Evolutionary conservation across 495 filamentous ascomycete genomes (phyloP), one percentile per base, ranked within the genome.

Genomic region (Talaromyces liani): DNA sequence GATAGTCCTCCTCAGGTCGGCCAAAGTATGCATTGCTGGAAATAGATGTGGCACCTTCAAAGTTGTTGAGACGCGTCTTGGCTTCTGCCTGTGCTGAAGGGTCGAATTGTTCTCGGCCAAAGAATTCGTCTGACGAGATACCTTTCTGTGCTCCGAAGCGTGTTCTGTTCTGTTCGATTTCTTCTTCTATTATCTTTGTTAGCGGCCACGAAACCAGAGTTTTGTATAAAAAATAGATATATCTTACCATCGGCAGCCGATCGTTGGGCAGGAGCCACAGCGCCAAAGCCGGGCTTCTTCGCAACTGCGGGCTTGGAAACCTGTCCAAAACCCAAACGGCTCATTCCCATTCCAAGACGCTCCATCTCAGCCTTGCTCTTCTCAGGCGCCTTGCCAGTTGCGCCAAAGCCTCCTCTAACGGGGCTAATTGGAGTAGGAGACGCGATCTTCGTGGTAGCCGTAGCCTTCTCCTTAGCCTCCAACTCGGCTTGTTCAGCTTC

Each of bases 51-150:
- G 94, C 94, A 54, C 94, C 91, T 72, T 98, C 94, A 71, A 98
- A 98, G 22, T 92, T 88, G 73, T 90, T 87, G 47, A 98, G 84
- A 14, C 94, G 85, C 12, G 83, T 78, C 77, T 94, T 93, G 58
- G 94, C 92, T 79, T 97, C 93, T 51, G 88, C 81, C 70, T 93
- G 88, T 4, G 88, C 87, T 36, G 79, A 77, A 31, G 93, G 86
- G 67, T 98, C 91, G 71, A 88, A 98, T 58, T 82, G 76, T 27
- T 91, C 90, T 68, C 93, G 93, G 63, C 93, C 92, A 72, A 98
- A 98, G 79, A 96, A 97, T 69, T 98, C 94, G 75, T 98, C 94
- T 3, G 91, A 96, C 1, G 92, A 97, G 67, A 98, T 98, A 72
- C 89, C 90, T 80, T 97, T 98, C 77, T 98, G 94, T 60, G 72